Conservation (phyloP, 495 filamentous ascomycete species). For the Collariella sp. region DNA sequence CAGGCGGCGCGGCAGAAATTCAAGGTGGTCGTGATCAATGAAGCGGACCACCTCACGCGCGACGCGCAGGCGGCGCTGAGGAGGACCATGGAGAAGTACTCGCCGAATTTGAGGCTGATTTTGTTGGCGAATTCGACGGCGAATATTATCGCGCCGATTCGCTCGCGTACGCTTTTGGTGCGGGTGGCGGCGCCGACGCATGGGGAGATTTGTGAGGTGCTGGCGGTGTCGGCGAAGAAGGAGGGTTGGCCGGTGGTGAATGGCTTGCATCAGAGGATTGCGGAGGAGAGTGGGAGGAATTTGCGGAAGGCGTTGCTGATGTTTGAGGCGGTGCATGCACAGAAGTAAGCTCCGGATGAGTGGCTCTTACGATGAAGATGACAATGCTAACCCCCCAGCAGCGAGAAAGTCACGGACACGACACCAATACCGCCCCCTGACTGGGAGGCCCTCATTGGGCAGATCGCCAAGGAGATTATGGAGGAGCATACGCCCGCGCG, state of each 20-base stretch:
- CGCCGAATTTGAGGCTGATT: constrained; percentile 84
- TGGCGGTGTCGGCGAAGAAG: constrained; percentile 62
- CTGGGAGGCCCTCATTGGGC: constrained; percentile 82
- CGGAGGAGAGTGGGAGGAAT: constrained; percentile 86
- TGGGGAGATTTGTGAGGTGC: constrained; percentile 68
- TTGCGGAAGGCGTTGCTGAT: constrained; percentile 82
- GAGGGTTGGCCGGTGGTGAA: constrained; percentile 67
- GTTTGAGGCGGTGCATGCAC: constrained; percentile 93
- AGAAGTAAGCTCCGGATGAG: constrained; percentile 60
- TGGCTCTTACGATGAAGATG: not conserved
- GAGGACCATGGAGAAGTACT: constrained; percentile 98
- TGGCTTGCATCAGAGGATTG: constrained; percentile 71
- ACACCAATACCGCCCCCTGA: constrained; percentile 90
- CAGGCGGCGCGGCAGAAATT: constrained; percentile 79
- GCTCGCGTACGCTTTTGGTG: constrained; percentile 79
- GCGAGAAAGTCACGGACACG: constrained; percentile 81
- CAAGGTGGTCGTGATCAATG: constrained; percentile 98
- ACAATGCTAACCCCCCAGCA: constrained; percentile 27
- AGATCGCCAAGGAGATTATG: constrained; percentile 86
- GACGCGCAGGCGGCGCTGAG: constrained; percentile 94
- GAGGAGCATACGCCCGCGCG: constrained; percentile 80
- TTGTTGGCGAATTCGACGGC: constrained; percentile 88
- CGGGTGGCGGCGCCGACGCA: constrained; percentile 85
- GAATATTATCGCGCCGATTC: constrained; percentile 95
- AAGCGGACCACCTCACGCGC: constrained; percentile 89